Evolutionary conservation across 345 rosid genomes (phyloP).

Genomic region (Boechera retrofracta): DNA sequence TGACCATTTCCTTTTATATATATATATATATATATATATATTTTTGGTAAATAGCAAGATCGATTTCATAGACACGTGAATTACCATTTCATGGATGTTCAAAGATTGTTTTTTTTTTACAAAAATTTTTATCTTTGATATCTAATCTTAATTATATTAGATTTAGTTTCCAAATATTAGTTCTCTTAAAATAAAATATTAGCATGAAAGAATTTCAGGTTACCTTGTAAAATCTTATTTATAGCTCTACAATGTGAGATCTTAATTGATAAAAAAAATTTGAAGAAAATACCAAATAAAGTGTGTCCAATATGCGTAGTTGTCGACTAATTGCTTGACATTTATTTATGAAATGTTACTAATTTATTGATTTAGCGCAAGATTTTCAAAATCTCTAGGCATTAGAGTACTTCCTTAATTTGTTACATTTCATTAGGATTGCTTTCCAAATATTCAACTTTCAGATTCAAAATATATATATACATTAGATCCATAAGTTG

Average conservation of each 20-base stretch:
- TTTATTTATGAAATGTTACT: too few relatives aligned
- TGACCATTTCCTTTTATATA: too few relatives aligned
- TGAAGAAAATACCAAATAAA: background rate
- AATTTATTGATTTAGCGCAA: background rate
- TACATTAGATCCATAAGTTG: background rate
- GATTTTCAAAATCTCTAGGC: background rate
- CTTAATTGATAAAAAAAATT: background rate
- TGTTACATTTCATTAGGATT: background rate
- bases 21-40: too few relatives aligned
- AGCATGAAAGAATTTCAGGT: background rate
- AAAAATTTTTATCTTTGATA: background rate
- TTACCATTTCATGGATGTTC: background rate
- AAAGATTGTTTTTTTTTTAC: background rate
- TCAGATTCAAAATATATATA: background rate
- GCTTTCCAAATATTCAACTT: slow-evolving; percentile 4
- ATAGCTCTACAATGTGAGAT: background rate
- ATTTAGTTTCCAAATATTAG: background rate
- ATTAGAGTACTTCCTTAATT: background rate
- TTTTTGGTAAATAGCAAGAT: background rate
- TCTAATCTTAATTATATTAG: background rate
- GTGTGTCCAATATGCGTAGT: background rate
- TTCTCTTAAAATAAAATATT: background rate
- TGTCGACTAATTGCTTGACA: background rate
- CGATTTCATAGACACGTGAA: background rate
- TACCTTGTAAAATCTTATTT: background rate